Percentiles rank a stretch among this genome's conserved stretches.
Evolutionary conservation across 108 stramenopile species (phyloP).

Genomic region (Nitzschia sp.): DNA sequence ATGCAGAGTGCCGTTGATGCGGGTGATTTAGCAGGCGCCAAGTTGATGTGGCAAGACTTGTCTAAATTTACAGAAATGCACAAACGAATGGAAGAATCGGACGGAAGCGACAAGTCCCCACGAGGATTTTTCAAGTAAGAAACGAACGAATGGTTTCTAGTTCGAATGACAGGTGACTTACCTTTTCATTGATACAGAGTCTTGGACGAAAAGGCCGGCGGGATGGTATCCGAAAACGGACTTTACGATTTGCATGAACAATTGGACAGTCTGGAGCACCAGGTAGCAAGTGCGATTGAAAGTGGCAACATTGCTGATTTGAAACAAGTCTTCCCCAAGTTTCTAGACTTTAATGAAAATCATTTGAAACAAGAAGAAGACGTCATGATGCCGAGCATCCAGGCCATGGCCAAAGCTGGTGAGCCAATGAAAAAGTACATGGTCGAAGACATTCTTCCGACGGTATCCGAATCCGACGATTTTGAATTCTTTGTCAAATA

Average conservation of each 20-base stretch:
- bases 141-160: no score
- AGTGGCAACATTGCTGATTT: not conserved
- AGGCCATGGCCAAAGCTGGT: constrained; percentile 27
- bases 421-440: constrained; percentile 33
- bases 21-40: constrained; percentile 22
- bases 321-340: not conserved
- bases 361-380: constrained; percentile 44
- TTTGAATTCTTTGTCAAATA: constrained; percentile 33
- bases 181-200: not conserved
- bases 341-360: constrained; percentile 14
- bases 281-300: not conserved
- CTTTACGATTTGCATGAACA: constrained; percentile 5
- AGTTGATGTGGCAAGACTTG: constrained; percentile 1
- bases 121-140: constrained; percentile 14
- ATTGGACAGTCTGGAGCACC: constrained; percentile 7
- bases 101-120: constrained; percentile 9
- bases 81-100: constrained; percentile 33
- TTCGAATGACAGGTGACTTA: no score
- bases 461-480: constrained; percentile 7
- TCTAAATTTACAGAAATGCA: constrained; percentile 15
- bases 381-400: constrained; percentile 38
- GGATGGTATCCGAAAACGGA: constrained; percentile 15
- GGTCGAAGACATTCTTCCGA: constrained; percentile 27
- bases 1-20: constrained; percentile 13
- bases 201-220: constrained; percentile 19